phyloP scores from a whole-genome alignment of 768 basidiomycete genomes.

The Mrakia blollopis region DNA sequence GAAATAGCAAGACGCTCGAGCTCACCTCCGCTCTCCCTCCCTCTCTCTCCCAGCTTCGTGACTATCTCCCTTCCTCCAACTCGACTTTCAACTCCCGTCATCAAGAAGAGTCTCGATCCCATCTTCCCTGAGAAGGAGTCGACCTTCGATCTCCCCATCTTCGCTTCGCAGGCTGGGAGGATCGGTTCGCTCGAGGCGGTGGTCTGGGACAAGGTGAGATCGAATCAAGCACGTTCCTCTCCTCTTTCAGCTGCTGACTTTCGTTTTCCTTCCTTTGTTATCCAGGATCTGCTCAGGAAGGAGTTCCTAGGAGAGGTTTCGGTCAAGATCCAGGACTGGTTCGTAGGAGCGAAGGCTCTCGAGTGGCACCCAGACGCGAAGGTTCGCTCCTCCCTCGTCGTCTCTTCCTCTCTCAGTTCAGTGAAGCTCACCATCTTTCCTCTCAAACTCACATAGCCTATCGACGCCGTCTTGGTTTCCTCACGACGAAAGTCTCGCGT shows the following conservation, averaged over 20 bases:
- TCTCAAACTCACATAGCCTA: conserved; percentile 45
- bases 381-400: conserved; percentile 48
- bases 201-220: conserved; percentile 76
- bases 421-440: not conserved
- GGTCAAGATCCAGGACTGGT: conserved; percentile 78
- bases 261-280: not conserved
- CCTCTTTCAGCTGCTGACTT: not conserved
- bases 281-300: conserved; percentile 64
- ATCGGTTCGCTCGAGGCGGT: conserved; percentile 63
- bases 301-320: conserved; percentile 90
- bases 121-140: conserved; percentile 61
- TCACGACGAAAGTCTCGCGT: conserved; percentile 53
- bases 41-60: conserved; percentile 55
- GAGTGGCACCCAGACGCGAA: conserved; percentile 59
- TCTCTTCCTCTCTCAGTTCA: not conserved
- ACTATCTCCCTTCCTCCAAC: conserved; percentile 59
- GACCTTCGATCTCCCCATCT: conserved; percentile 85
- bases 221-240: not conserved
- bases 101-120: conserved; percentile 68
- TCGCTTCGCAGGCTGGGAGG: conserved; percentile 55
- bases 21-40: not conserved
- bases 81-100: conserved; percentile 66
- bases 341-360: conserved; percentile 51
- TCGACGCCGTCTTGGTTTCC: conserved; percentile 49
- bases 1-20: not conserved